Evolutionary conservation across 495 filamentous ascomycete genomes (phyloP), one percentile per base, ranked within the genome.

Genomic region (Bathelium albidoporum): DNA sequence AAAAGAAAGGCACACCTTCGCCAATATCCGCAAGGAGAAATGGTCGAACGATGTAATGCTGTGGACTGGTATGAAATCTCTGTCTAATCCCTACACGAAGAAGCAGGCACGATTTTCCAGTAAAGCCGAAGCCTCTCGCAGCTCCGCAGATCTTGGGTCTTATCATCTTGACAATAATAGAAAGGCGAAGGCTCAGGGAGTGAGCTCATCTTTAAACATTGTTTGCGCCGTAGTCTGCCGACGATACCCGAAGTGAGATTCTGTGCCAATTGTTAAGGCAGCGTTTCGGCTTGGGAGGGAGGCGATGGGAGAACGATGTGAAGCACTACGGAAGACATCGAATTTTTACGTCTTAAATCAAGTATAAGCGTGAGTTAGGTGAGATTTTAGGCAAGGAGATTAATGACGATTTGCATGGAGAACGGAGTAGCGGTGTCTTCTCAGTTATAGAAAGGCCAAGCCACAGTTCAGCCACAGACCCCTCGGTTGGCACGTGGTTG

Each of bases 21-120:
- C 95, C 95, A 70, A 97, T 96, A 76, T 99, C 95, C 67, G 94
- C 93, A 41, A 99, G 78, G 43, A 95, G 74, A 70, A 96, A 95
- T 20, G 95, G 92, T 73, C 89, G 91, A 26, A 95, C 81, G 1
- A 80, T 83, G 64, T 79, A 80, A 24, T 84, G 71, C 63, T 75
- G 75, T 58, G 80, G 69, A 31, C 85, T 80, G 18, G 79, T 76
- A 68, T 90, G 87, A 69, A 97, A 91, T 18, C 28, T 22, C 45
- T 69, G 59, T n/a, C 65, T 10, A n/a, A n/a, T 2, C 5, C 14
- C 22, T 60, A 34, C 28, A n/a, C 22, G 58, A 34, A 12, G 22
- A 26, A 26, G n/a, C 31, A 22, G 26, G 16, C 11, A 18, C 12
- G 36, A 72, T 32, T 81, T 70, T 73, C 76, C 82, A 29, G 75